These are phyloP conservation scores for Begonia fuchsioides DNA, from an alignment of 306 rosid genomes.

Conservation along the genomic window DNA sequence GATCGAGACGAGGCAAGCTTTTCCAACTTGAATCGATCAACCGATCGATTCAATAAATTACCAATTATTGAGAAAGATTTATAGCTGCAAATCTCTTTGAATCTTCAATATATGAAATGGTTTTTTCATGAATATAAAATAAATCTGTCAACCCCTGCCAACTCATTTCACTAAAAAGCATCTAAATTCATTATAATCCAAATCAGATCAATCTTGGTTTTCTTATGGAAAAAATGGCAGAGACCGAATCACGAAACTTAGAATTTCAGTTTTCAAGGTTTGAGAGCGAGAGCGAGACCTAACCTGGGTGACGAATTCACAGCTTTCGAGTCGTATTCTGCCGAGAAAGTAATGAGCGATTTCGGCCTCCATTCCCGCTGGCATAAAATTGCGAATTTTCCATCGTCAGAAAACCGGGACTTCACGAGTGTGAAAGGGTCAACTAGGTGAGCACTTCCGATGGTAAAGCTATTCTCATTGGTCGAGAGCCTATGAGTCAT, in stretches of 20 bases:
- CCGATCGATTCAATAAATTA: no score
- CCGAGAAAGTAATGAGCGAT: slow-evolving; percentile 61
- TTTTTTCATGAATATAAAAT: neutral
- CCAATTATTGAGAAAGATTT: neutral
- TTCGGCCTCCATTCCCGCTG: slow-evolving; percentile 90
- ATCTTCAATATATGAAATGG: neutral
- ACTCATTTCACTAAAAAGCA: no score
- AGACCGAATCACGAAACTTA: neutral
- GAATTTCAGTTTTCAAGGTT: slow-evolving; percentile 39
- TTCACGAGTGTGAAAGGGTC: slow-evolving; percentile 41
- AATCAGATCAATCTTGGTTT: neutral
- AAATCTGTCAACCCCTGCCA: neutral
- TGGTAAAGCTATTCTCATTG: slow-evolving; percentile 50
- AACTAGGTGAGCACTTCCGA: slow-evolving; percentile 63
- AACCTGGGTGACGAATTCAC: slow-evolving; percentile 48
- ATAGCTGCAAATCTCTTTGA: neutral
- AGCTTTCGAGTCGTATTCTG: slow-evolving; percentile 66
- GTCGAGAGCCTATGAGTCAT: slow-evolving; percentile 48
- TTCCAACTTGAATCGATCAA: no score
- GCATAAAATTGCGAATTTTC: slow-evolving; percentile 59
- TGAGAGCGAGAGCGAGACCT: slow-evolving; percentile 80
- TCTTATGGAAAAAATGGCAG: neutral
- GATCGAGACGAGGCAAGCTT: no score
- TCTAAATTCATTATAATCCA: no score
- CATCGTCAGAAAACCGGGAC: slow-evolving; percentile 46